A percentile compares a stretch with the other conserved stretches of the same genome.
Evolutionary conservation across 2,329 filamentous ascomycete genomes (phyloP).

Genomic region (Nothophoma quercina): DNA sequence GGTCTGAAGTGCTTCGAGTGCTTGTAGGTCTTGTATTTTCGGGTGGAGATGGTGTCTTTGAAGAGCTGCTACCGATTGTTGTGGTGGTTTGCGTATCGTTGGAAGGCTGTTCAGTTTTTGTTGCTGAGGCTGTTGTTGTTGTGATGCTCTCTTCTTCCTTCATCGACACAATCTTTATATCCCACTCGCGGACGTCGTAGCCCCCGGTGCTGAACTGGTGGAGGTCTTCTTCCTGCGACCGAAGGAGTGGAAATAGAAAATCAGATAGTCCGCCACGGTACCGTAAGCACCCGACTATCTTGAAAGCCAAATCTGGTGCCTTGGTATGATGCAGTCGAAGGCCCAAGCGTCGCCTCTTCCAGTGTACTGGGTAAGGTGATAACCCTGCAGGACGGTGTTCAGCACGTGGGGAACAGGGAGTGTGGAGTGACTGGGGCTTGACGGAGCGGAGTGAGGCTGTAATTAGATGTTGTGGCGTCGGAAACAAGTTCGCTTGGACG

Average conservation of each 20-base stretch:
- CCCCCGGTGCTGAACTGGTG: conserved; percentile 20
- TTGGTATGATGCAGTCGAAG: conserved; percentile 26
- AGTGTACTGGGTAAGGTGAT: neutral
- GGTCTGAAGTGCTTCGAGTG: conserved; percentile 17
- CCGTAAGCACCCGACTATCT: conserved; percentile 40
- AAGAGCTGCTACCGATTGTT: conserved; percentile 15
- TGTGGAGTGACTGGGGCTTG: conserved; percentile 26
- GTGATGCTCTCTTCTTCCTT: neutral
- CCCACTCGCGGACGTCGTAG: conserved; percentile 7
- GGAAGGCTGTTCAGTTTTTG: conserved; percentile 15
- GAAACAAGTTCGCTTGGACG: conserved; percentile 22
- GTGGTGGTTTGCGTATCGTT: conserved; percentile 6
- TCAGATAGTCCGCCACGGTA: conserved; percentile 28
- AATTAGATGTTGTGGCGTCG: conserved; percentile 42
- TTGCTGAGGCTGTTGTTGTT: neutral
- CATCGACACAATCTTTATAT: conserved; percentile 33
- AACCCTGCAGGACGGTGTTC: conserved; percentile 11
- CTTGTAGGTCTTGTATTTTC: conserved; percentile 25
- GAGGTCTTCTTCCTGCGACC: conserved; percentile 24
- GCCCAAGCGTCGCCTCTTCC: conserved; percentile 28
- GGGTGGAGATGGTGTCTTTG: conserved; percentile 34
- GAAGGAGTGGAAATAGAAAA: conserved; percentile 33
- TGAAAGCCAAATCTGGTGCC: conserved; percentile 27
- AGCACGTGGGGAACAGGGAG: conserved; percentile 13
- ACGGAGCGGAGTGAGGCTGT: conserved; percentile 26